Evolutionary conservation across 495 filamentous ascomycete genomes (phyloP), one percentile per base, ranked within the genome.

Genomic region (Hypoxylon cercidicola): DNA sequence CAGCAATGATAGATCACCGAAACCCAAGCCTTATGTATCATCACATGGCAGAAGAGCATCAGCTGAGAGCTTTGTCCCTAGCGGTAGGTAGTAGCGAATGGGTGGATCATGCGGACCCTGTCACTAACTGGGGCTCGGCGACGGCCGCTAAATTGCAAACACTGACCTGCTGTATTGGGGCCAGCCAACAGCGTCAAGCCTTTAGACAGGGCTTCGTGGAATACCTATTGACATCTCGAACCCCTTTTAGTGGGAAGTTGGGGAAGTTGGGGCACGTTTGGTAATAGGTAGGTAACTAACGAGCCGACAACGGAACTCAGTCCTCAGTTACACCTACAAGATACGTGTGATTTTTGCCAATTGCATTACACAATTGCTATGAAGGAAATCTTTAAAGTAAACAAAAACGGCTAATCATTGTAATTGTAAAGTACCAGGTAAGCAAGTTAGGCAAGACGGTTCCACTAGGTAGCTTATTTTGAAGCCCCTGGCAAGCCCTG

Each of bases 11-110:
- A 32, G 30, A 10, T 35, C 20, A 41, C 11, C 21, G 9, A 12
- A 53, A 20, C 4, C 6, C 13, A 21, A 37, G 23, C 12, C 51
- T 52, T 11, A 50, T 28, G 43, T 53, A 49, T 54, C 30, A 21
- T 61, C 43, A 55, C 41, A 64, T 45, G 48, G 32, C 18, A 20
- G 43, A 51, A 44, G 2, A 28, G 25, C 16, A 60, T 60, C 55
- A 66, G 62, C 50, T 66, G 55, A 60, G 62, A 43, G 51, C 18
- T 48, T 53, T 28, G 41, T 66, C 50, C 13, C 60, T 55, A 56
- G 28, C 28, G 44, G 43, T 48, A 58, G 47, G 44, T 64, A 18
- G 62, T 30, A 60, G 40, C 7, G 15, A 18, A 16, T 7, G 5
- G 20, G 32, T 46, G 39, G 53, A 48, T 60, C 56, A 60, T 60